Evolutionary conservation across 768 basidiomycete species (phyloP).

Genomic region (Lactarius psammicola): DNA sequence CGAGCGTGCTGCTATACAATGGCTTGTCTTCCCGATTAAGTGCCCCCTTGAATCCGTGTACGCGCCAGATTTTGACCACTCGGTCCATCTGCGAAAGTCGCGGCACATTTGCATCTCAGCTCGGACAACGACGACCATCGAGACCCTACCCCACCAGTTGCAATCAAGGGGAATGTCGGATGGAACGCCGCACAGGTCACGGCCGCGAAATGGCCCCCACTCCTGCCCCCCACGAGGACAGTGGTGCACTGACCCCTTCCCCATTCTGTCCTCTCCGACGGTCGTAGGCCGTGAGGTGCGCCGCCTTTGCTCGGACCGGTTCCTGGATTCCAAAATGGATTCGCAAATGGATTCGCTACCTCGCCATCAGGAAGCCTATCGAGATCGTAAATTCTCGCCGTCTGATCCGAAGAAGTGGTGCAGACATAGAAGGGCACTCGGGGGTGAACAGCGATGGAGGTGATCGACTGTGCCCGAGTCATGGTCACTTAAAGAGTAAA

Average conservation of each 20-base stretch:
- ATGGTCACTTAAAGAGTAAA: conserved; percentile 11
- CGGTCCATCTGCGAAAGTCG: conserved; percentile 57
- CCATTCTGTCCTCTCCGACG: conserved; percentile 57
- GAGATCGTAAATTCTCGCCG: conserved; percentile 69
- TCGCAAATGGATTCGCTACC: conserved; percentile 44
- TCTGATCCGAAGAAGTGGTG: conserved; percentile 71
- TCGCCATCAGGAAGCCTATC: conserved; percentile 33
- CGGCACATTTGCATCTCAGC: conserved; percentile 10
- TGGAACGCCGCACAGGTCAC: conserved; percentile 73
- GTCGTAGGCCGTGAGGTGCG: conserved; percentile 65
- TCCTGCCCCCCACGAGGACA: conserved; percentile 65
- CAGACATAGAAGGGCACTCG: conserved; percentile 56
- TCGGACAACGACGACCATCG: not conserved
- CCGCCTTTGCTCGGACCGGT: conserved; percentile 54
- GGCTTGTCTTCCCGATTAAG: conserved; percentile 71
- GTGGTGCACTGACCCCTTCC: conserved; percentile 59
- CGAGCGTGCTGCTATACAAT: conserved; percentile 61
- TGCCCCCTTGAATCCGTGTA: conserved; percentile 41
- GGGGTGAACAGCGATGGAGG: conserved; percentile 66
- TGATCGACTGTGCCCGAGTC: conserved; percentile 48
- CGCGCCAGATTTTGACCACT: conserved; percentile 71
- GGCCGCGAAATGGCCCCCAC: conserved; percentile 71
- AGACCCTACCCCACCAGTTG: conserved; percentile 69
- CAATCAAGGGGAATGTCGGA: conserved; percentile 58
- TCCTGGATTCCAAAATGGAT: conserved; percentile 61